Conservation (phyloP, 352 stramenopile genomes). For the Pythium guiyangense region DNA sequence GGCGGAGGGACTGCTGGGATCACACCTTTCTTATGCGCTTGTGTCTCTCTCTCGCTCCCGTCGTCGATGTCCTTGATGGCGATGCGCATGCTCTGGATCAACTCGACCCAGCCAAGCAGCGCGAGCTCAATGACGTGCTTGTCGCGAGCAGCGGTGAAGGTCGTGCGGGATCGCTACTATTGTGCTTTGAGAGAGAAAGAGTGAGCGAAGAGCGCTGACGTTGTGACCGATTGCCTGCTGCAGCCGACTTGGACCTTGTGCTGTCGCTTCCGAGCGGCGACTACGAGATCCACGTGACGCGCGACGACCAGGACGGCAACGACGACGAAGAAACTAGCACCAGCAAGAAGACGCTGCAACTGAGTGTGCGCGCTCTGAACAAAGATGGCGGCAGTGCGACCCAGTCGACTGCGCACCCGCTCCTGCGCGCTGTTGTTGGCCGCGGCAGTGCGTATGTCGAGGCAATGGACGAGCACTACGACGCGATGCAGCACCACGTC, state of each 20-base stretch:
- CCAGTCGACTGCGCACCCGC: slow-evolving; percentile 7
- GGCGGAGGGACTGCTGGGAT: slow-evolving; percentile 51
- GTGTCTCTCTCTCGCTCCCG: slow-evolving; percentile 10
- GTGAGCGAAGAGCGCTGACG: background rate
- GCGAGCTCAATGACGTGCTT: too few relatives aligned
- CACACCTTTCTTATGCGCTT: slow-evolving; percentile 22
- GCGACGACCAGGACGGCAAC: background rate
- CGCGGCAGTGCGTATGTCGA: slow-evolving; percentile 1
- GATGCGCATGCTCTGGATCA: too few relatives aligned
- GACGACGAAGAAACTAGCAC: too few relatives aligned
- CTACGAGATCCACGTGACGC: slow-evolving; percentile 17
- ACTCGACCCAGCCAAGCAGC: too few relatives aligned
- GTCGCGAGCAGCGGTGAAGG: too few relatives aligned
- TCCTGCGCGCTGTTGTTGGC: slow-evolving; percentile 9
- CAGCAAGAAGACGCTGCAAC: background rate
- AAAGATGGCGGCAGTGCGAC: background rate
- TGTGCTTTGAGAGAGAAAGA: background rate
- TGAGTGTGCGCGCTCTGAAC: background rate
- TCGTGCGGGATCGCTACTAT: too few relatives aligned
- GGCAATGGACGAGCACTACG: slow-evolving; percentile 1
- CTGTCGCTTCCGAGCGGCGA: slow-evolving; percentile 14
- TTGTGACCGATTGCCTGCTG: background rate
- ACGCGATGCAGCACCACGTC: slow-evolving; percentile 6
- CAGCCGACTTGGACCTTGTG: slow-evolving; percentile 15
- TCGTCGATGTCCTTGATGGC: background rate